Percentiles rank a stretch among this genome's conserved stretches.
Conservation (phyloP, 495 filamentous ascomycete species). For the Penicillium soppii region DNA sequence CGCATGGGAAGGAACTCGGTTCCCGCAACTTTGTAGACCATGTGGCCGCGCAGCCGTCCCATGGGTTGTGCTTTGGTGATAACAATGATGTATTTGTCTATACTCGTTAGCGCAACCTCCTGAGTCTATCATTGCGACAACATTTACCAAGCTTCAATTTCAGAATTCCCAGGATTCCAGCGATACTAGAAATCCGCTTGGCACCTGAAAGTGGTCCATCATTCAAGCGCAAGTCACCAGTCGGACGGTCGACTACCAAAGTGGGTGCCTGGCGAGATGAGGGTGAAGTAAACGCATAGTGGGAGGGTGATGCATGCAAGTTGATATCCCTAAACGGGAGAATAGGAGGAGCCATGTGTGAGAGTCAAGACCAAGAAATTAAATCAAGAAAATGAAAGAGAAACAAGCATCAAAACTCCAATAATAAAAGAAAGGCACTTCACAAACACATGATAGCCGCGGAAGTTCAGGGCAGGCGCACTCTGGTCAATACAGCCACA, state of each 20-base stretch:
- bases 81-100: conserved; percentile 95
- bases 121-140: neutral
- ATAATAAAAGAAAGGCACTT: too few relatives aligned
- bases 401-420: conserved; percentile 5
- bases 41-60: conserved; percentile 86
- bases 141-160: conserved; percentile 78
- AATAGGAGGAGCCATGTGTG: conserved; percentile 57
- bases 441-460: conserved; percentile 31
- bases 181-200: conserved; percentile 88
- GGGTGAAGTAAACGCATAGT: conserved; percentile 95
- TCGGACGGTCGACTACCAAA: conserved; percentile 84
- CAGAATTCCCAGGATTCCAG: conserved; percentile 90
- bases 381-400: conserved; percentile 8
- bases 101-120: conserved; percentile 12
- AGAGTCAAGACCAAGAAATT: too few relatives aligned
- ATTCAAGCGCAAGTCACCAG: conserved; percentile 84
- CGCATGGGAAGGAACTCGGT: conserved; percentile 94
- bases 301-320: conserved; percentile 81
- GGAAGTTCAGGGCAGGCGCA: conserved; percentile 15
- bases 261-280: conserved; percentile 86
- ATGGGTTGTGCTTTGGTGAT: conserved; percentile 93
- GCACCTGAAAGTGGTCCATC: conserved; percentile 71
- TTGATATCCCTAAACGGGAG: conserved; percentile 96
- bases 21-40: conserved; percentile 85
- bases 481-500: conserved; percentile 25